These are phyloP conservation scores for Globisporangium cystogenes DNA, from an alignment of 352 stramenopile species.

Conservation along the genomic window DNA sequence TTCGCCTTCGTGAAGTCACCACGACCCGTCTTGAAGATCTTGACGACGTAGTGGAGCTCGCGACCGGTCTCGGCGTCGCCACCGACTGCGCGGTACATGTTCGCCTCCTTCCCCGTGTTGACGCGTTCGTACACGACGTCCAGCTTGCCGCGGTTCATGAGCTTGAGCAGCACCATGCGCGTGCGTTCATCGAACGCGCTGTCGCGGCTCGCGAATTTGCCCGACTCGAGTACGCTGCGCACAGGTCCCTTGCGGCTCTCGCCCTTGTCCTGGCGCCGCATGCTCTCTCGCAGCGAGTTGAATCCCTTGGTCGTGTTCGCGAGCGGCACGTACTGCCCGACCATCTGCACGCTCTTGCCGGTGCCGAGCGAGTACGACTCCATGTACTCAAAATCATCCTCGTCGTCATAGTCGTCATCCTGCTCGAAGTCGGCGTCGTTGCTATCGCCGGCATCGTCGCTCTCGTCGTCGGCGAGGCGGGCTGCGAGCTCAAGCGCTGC, in stretches of 20 bases:
- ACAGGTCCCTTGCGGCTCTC: slow-evolving; percentile 14
- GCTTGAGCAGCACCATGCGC: too few species aligned
- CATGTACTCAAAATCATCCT: slow-evolving; percentile 18
- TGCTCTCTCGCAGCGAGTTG: slow-evolving; percentile 27
- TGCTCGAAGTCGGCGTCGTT: slow-evolving; percentile 13
- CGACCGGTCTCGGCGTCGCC: too few species aligned
- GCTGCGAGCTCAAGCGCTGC: neutral
- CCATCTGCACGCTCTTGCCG: slow-evolving; percentile 4
- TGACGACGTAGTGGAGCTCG: too few species aligned
- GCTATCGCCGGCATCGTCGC: slow-evolving; percentile 2
- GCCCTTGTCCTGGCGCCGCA: slow-evolving; percentile 28
- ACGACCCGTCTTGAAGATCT: too few species aligned
- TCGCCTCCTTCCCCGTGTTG: too few species aligned
- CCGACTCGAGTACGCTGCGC: slow-evolving; percentile 13
- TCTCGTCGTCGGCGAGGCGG: slow-evolving; percentile 8
- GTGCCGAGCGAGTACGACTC: slow-evolving; percentile 3
- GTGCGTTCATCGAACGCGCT: too few species aligned
- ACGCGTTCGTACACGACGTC: too few species aligned
- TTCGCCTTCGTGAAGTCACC: too few species aligned
- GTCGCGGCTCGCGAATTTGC: too few species aligned
- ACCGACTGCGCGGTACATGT: too few species aligned
- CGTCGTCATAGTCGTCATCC: slow-evolving; percentile 16
- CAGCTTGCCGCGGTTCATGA: too few species aligned
- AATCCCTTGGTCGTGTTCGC: slow-evolving; percentile 5
- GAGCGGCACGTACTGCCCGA: slow-evolving; percentile 5